Evolutionary conservation across 1,284 basidiomycete species (phyloP).

Genomic region (Pterulicium gracile): DNA sequence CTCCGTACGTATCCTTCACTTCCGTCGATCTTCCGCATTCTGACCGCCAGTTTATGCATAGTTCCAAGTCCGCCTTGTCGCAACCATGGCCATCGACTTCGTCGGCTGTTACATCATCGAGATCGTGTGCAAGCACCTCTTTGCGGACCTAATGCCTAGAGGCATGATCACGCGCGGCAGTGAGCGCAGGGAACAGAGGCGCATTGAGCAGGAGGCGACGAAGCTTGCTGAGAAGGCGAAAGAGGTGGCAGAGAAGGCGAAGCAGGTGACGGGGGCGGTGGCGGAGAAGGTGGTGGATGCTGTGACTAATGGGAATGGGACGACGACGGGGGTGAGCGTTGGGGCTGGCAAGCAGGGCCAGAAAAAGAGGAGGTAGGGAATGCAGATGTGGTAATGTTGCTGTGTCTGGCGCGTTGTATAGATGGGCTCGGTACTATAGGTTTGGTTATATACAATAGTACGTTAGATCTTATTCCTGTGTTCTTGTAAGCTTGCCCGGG

Average conservation of each 20-base stretch:
- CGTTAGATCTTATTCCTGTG: no score
- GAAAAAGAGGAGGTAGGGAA: no score
- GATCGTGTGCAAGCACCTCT: slow-evolving; percentile 72
- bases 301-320: not conserved
- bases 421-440: no score
- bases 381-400: no score
- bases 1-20: slow-evolving; percentile 35
- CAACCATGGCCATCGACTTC: slow-evolving; percentile 84
- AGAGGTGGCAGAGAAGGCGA: slow-evolving; percentile 6
- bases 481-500: no score
- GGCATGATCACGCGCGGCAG: slow-evolving; percentile 76
- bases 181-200: slow-evolving; percentile 50
- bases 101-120: slow-evolving; percentile 83
- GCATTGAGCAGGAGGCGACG: slow-evolving; percentile 16
- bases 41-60: slow-evolving; percentile 18
- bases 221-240: no score
- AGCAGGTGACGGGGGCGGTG: no score
- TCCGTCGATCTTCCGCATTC: not conserved
- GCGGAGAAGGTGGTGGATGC: not conserved
- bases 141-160: slow-evolving; percentile 84
- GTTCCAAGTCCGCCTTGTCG: slow-evolving; percentile 76
- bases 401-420: no score
- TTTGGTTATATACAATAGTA: no score
- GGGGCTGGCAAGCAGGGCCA: no score
- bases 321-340: no score